Conservation (phyloP, 2,329 filamentous ascomycete species). For the Tolypocladium capitatum region DNA sequence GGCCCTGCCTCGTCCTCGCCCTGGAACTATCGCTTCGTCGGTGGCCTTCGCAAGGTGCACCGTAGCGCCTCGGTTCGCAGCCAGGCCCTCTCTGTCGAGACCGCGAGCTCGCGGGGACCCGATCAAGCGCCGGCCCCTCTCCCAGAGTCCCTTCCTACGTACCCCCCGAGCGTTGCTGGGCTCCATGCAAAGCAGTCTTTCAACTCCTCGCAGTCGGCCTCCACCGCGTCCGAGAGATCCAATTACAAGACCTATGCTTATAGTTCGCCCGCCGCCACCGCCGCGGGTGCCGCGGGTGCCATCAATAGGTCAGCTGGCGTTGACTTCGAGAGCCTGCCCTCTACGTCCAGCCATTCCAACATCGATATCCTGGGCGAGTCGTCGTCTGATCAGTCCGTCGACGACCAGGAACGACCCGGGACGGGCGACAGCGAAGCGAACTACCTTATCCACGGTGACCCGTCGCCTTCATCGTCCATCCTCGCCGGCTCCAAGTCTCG, state of each 20-base stretch:
- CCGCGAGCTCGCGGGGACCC: not conserved
- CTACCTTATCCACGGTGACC: slow-evolving; percentile 37
- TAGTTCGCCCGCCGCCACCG: slow-evolving; percentile 20
- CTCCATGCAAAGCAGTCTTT: slow-evolving; percentile 12
- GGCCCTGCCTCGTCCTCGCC: slow-evolving; percentile 20
- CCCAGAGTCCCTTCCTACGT: not conserved
- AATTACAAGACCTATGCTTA: slow-evolving; percentile 43
- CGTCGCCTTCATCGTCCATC: slow-evolving; percentile 27
- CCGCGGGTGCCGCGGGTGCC: not conserved
- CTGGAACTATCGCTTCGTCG: slow-evolving; percentile 41
- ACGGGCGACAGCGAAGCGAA: slow-evolving; percentile 33
- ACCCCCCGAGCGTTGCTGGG: not conserved
- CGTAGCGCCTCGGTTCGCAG: slow-evolving; percentile 5
- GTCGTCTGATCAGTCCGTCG: slow-evolving; percentile 25
- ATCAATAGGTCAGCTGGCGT: slow-evolving; percentile 3
- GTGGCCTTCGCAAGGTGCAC: slow-evolving; percentile 39
- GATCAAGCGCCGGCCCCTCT: not conserved
- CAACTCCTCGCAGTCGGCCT: slow-evolving; percentile 20
- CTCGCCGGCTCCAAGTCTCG: slow-evolving; percentile 19
- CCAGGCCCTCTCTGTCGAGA: not conserved
- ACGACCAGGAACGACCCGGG: slow-evolving; percentile 19
- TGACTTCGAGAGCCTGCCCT: slow-evolving; percentile 26
- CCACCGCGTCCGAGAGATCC: slow-evolving; percentile 34
- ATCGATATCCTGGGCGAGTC: slow-evolving; percentile 38
- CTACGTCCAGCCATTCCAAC: slow-evolving; percentile 34